Evolutionary conservation across 2,329 filamentous ascomycete genomes (phyloP), one percentile per base, ranked within the genome.

Genomic region (Xylaria hypoxylon): DNA sequence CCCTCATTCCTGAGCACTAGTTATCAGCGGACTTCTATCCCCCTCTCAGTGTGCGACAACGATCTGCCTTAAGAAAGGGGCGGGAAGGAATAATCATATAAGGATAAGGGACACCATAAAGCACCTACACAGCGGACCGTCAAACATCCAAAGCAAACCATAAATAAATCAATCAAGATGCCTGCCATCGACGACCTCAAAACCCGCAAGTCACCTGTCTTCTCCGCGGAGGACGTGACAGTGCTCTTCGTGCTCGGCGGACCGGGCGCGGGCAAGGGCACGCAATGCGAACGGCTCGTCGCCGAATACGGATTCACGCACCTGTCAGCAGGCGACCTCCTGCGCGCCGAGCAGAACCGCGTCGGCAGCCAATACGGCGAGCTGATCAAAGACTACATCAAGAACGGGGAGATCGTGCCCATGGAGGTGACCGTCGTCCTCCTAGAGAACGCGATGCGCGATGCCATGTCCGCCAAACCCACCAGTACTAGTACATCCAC

Each of bases 341-440:
- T 99, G 70, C 92, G 96, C 68, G 94, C 93, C 70, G 96, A 99
- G 83, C 96, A 98, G 82, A 86, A 95, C 76, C 92, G 95, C 4
- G 86, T 88, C 0, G 94, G 93, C 64, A 93, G 90, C 71, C 86
- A 97, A 80, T 98, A 97, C 79, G 96, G 96, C 78, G 89, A 94
- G 71, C 86, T 98, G 82, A 99, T 99, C 86, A 91, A 91, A 79
- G 87, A 91, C 73, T 94, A 96, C 83, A 99, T 99, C 85, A 92
- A 91, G 77, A 91, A 99, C 78, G 96, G 96, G 66, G 89, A 89
- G 74, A 99, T 99, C 79, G 96, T 99, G 70, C 96, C 96, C n/a
- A 97, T 97, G 93, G 95, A 98, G 80, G 94, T 98, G 57, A 99
- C 96, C 5, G 91, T 99, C 66, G 91, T 94, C 75, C 83, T 99